Base-by-base conservation (phyloP, 768 basidiomycete species). In the Russula vinacea region DNA sequence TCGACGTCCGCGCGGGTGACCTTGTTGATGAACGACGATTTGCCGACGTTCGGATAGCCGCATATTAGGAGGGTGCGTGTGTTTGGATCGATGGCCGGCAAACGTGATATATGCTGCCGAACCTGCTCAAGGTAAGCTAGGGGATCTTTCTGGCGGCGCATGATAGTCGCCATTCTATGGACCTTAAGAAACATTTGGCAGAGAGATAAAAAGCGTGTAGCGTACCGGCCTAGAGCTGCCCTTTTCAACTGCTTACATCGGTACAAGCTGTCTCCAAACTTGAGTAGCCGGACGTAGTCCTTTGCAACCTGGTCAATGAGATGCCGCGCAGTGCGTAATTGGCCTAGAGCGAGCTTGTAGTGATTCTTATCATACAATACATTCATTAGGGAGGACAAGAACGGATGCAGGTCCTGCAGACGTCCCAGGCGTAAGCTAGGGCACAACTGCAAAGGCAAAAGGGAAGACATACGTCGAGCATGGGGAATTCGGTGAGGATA, bases 291-390 rank as follows among this genome's bases (percentile, higher is more conserved):
- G 67, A 92, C 89, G 76, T 98, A 98, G 75, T 99, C 97, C 74
- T 98, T 98, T 51, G 90, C 92, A 62, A 99, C 90, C 42, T 95
- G 92, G 76, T 97, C 94, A 71, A 98, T 97, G 56, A 99, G 80
- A 83, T 99, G 97, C 44, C 90, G 83, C 2, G 92, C 92, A 1
- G 97, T 99, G 68, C 96, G 89, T 64, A 99, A 85, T 74, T 99
- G 97, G 64, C 97, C 96, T 50, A 99, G 80, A 3, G 97, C 97
- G 58, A 99, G 90, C 78, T 98, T 98, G 85, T 98, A 98, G 74
- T 99, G 96, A 74, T 98, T 98, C 79, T 98, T 98, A 83, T 99
- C 97, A 76, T 99, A 99, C 47, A 99, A 84, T 17, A 99, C 97
- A 76, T 99, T 99, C 84, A 99, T 87, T 19, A 99, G 81, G 2